These are phyloP conservation scores for Lactarius sp. DNA, from an alignment of 768 basidiomycete genomes.

Conservation along the genomic window DNA sequence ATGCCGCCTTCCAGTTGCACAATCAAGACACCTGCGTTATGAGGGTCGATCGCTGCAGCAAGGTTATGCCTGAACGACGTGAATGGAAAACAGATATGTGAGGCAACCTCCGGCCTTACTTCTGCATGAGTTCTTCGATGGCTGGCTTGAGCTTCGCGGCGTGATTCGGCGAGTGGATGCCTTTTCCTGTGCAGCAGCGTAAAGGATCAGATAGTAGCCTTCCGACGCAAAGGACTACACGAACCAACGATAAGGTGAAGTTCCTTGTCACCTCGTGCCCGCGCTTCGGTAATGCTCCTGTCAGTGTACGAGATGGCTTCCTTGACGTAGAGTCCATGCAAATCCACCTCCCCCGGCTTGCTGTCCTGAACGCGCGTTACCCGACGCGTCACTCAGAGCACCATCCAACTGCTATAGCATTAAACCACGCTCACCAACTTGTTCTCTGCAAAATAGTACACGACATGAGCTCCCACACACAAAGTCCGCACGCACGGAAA, in stretches of 20 bases:
- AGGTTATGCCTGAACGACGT: constrained; percentile 57
- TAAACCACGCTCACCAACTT: constrained; percentile 48
- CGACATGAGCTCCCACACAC: not conserved
- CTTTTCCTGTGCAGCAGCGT: constrained; percentile 54
- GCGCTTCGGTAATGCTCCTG: constrained; percentile 60
- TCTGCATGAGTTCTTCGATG: constrained; percentile 79
- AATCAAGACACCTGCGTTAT: constrained; percentile 80
- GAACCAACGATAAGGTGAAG: constrained; percentile 81
- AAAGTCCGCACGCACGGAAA: not conserved
- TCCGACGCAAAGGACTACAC: constrained; percentile 28
- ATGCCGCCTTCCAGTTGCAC: constrained; percentile 56
- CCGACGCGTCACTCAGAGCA: not conserved
- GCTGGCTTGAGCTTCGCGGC: constrained; percentile 89
- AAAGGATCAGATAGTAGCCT: not conserved
- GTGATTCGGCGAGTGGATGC: constrained; percentile 73
- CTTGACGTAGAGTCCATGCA: constrained; percentile 91
- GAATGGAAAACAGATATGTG: not conserved
- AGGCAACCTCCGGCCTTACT: constrained; percentile 41
- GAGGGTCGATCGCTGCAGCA: constrained; percentile 66
- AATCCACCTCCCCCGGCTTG: constrained; percentile 69
- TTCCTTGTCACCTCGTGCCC: constrained; percentile 54
- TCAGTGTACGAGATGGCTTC: constrained; percentile 82
- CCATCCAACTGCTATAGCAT: not conserved
- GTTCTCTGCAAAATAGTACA: constrained; percentile 48
- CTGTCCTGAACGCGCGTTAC: constrained; percentile 44